A percentile compares a stretch with the other conserved stretches of the same genome.
These are phyloP conservation scores for Endoconidiophora laricicola DNA, from an alignment of 2,329 filamentous ascomycete species.

Conservation along the genomic window DNA sequence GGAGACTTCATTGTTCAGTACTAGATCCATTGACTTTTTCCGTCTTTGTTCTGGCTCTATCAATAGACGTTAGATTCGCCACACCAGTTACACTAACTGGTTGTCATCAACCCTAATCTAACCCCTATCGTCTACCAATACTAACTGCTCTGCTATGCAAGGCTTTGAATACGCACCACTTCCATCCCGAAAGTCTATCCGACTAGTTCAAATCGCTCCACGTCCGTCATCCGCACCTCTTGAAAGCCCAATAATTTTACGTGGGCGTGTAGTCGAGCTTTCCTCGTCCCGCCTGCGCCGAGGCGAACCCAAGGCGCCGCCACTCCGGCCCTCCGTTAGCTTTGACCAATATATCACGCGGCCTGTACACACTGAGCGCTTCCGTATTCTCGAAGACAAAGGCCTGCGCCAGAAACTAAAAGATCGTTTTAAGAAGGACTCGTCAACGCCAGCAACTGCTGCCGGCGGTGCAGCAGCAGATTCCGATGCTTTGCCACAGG, in stretches of 20 bases:
- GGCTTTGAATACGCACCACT: constrained; percentile 5
- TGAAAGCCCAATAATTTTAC: constrained; percentile 8
- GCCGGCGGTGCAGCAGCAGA: neutral
- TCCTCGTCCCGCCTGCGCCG: constrained; percentile 10
- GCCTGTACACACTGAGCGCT: constrained; percentile 8
- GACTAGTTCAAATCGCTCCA: constrained; percentile 11
- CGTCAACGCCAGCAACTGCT: neutral
- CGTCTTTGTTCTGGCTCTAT: neutral
- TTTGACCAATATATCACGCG: constrained; percentile 11
- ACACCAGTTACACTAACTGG: neutral
- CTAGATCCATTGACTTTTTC: neutral
- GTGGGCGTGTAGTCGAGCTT: constrained; percentile 10
- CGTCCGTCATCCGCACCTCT: constrained; percentile 2
- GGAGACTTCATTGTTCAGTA: no score
- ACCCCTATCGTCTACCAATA: no score
- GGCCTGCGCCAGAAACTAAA: constrained; percentile 11
- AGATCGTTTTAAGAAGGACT: constrained; percentile 9
- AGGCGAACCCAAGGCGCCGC: constrained; percentile 7
- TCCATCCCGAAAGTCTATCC: constrained; percentile 11
- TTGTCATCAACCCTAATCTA: neutral
- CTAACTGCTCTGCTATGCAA: constrained; percentile 1
- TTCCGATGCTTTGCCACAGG: constrained; percentile 1
- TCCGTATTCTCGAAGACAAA: constrained; percentile 10
- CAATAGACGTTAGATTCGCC: neutral
- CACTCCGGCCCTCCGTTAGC: constrained; percentile 6